Conservation (phyloP, 148 eudicot genomes). For the Beta vulgaris region DNA sequence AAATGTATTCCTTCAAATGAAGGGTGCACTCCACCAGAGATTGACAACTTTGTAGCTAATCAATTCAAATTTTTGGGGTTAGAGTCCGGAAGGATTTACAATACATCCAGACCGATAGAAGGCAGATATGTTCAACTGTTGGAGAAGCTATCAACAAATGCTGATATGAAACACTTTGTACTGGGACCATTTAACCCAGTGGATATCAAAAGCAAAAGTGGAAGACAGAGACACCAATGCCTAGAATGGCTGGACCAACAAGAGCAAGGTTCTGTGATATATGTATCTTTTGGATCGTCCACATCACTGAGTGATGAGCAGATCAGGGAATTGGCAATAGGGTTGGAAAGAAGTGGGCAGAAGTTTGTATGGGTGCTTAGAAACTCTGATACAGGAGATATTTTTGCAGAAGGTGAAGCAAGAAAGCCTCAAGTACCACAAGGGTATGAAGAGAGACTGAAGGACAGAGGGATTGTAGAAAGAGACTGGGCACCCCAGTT, state of each 20-base stretch:
- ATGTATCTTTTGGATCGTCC: conserved; percentile 58
- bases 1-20: conserved; percentile 24
- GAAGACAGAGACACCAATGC: conserved; percentile 12
- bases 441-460: conserved; percentile 55
- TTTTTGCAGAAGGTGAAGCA: conserved; percentile 19
- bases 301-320: conserved; percentile 41
- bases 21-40: conserved; percentile 26
- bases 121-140: conserved; percentile 31
- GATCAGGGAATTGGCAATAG: conserved; percentile 50
- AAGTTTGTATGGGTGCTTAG: conserved; percentile 66
- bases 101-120: conserved; percentile 33
- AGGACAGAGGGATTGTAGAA: conserved; percentile 40
- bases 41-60: not conserved
- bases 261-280: conserved; percentile 41
- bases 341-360: conserved; percentile 48
- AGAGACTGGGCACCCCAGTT: conserved; percentile 66
- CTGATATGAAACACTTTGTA: conserved; percentile 20
- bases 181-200: conserved; percentile 31
- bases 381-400: conserved; percentile 19
- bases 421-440: conserved; percentile 38
- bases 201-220: not conserved
- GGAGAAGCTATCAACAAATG: conserved; percentile 1
- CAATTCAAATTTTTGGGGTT: conserved; percentile 14
- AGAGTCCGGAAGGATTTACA: conserved; percentile 30
- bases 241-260: conserved; percentile 33